These are phyloP conservation scores for Candida chauliodis DNA, from an alignment of 805 yeast genomes.

Conservation along the genomic window DNA sequence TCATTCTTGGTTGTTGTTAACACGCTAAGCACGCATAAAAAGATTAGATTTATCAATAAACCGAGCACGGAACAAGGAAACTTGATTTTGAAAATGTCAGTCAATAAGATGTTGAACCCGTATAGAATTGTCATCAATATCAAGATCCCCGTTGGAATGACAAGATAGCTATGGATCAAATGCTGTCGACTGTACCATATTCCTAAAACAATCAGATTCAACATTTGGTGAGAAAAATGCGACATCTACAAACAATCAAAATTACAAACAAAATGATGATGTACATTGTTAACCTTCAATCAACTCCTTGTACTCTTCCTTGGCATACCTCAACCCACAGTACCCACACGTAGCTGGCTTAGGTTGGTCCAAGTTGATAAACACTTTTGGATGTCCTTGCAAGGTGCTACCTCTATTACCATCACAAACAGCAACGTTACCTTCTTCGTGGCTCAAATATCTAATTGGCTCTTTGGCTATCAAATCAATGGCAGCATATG, in stretches of 20 bases:
- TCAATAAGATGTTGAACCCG: constrained; percentile 49
- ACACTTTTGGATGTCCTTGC: constrained; percentile 83
- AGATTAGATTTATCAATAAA: constrained; percentile 56
- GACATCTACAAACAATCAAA: not conserved
- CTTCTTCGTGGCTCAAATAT: constrained; percentile 47
- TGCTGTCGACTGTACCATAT: constrained; percentile 31
- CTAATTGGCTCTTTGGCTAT: constrained; percentile 71
- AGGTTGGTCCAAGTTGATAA: constrained; percentile 75
- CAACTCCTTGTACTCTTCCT: constrained; percentile 43
- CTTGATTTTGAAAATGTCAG: constrained; percentile 40
- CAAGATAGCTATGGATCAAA: constrained; percentile 40
- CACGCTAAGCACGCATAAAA: constrained; percentile 37
- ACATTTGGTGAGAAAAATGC: not conserved
- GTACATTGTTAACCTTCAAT: constrained; percentile 34
- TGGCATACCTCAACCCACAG: constrained; percentile 70
- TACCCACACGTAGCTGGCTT: constrained; percentile 73
- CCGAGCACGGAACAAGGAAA: constrained; percentile 73
- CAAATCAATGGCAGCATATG: constrained; percentile 81
- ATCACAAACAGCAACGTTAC: constrained; percentile 73
- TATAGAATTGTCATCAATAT: constrained; percentile 45
- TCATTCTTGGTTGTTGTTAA: constrained; percentile 13
- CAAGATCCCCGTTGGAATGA: constrained; percentile 49
- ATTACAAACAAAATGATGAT: not conserved
- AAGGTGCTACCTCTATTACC: constrained; percentile 66
- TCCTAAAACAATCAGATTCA: constrained; percentile 19